Evolutionary conservation across 768 basidiomycete species (phyloP), one percentile per base, ranked within the genome.

Genomic region (Leccinum longicurvipes): DNA sequence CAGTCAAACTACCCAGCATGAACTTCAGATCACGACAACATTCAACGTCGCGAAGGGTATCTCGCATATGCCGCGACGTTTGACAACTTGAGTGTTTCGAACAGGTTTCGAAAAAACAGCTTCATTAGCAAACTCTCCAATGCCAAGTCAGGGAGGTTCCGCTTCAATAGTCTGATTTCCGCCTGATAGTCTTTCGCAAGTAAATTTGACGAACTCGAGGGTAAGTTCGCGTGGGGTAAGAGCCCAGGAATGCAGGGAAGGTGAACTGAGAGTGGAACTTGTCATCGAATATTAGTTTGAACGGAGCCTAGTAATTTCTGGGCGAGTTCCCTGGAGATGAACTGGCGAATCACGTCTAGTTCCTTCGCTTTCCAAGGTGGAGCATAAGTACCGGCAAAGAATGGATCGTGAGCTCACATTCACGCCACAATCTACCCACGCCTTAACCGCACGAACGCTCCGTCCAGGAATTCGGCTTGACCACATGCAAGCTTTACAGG

Each of bases 171-270:
- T 15, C 92, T 91, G 15, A 97, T 82, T 67, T 99, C 95, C 56
- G 91, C 84, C 24, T 82, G 80, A 60, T 86, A 86, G 21, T 95
- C 91, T 63, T 79, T 84, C 93, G 62, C 91, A 94, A 7, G 82
- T 74, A 57, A 86, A 89, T 71, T 98, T 99, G 75, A 91, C 76
- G 58, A 96, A 87, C 71, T 99, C 95, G 21, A 98, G 95, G 90
- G 61, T 95, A 90, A 3, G 79, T 83, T 54, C 91, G 74, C 41
- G 83, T 80, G 15, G 94, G 81, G 67, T 94, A 80, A 3, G 91
- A 87, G 12, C 97, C 97, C 2, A 96, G 94, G 14, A 92, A 83
- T 32, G 86, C 63, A 0, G 96, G 96, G 72, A 99, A 99, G 1
- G 74, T 71, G 71, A 93, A 89, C 31, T 83, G 79, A 4, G 76